Percentiles rank a stretch among this genome's conserved stretches.
Evolutionary conservation across 2,329 filamentous ascomycete genomes (phyloP).

Genomic region (Colletotrichum caudatum): DNA sequence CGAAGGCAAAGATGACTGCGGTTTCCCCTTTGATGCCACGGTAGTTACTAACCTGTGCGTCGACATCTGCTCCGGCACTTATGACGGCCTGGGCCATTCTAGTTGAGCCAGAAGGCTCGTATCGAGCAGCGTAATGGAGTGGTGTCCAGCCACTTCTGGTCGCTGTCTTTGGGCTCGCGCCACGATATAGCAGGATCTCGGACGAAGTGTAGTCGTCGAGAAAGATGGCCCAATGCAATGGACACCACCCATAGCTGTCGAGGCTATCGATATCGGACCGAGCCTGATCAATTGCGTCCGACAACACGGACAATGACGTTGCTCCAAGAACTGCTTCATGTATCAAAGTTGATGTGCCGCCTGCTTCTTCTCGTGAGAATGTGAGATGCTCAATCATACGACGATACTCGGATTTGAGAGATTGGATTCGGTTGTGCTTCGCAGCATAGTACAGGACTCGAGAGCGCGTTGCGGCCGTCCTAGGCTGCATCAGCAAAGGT

Average conservation of each 20-base stretch:
- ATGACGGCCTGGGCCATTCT: constrained; percentile 16
- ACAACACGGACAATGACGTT: constrained; percentile 1
- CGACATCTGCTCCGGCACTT: neutral
- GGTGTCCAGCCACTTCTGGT: constrained; percentile 18
- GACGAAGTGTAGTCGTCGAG: constrained; percentile 12
- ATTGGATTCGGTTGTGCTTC: constrained; percentile 11
- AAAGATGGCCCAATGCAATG: constrained; percentile 20
- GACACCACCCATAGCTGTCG: constrained; percentile 20
- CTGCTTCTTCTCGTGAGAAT: constrained; percentile 1
- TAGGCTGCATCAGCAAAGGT: neutral
- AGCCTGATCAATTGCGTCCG: constrained; percentile 15
- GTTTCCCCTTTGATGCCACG: constrained; percentile 2
- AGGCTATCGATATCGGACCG: constrained; percentile 17
- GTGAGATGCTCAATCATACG: constrained; percentile 14
- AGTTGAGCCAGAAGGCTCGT: constrained; percentile 6
- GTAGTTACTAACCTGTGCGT: constrained; percentile 6
- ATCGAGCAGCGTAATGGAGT: constrained; percentile 22
- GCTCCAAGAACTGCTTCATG: constrained; percentile 17
- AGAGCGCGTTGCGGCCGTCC: constrained; percentile 11
- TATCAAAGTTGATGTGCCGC: constrained; percentile 12
- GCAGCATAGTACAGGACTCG: constrained; percentile 18
- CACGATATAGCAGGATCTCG: constrained; percentile 6
- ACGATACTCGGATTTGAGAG: constrained; percentile 16
- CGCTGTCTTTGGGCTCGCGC: neutral
- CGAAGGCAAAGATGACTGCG: constrained; percentile 23